Percentiles rank a stretch among this genome's conserved stretches.
Conservation (phyloP, 805 yeast species). For the Kazachstania bromeliacearum region DNA sequence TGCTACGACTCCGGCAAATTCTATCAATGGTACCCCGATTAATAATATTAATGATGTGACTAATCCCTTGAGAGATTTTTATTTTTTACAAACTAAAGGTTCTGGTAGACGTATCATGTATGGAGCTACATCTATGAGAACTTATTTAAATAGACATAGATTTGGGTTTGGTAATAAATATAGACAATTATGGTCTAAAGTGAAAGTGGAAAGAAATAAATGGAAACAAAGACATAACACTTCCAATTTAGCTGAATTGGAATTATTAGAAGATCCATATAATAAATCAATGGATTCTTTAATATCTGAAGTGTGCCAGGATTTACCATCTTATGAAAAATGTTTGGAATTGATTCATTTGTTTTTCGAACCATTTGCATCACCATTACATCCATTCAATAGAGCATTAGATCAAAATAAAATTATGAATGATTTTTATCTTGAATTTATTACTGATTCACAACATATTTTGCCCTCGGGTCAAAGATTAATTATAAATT, state of each 20-base stretch:
- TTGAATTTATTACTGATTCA: slow-evolving; percentile 8
- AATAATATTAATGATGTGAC: not conserved
- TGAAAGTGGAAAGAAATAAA: slow-evolving; percentile 18
- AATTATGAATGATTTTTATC: slow-evolving; percentile 15
- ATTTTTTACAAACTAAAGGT: slow-evolving; percentile 12
- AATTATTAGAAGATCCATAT: slow-evolving; percentile 6
- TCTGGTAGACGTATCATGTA: slow-evolving; percentile 18
- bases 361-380: slow-evolving; percentile 12
- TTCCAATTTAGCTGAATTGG: slow-evolving; percentile 14
- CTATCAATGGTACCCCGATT: not conserved
- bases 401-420: slow-evolving; percentile 14
- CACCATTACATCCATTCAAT: slow-evolving; percentile 10
- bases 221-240: slow-evolving; percentile 12
- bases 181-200: slow-evolving; percentile 17
- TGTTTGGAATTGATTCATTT: slow-evolving; percentile 7
- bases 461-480: slow-evolving; percentile 5
- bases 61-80: slow-evolving; percentile 10
- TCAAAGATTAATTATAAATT: slow-evolving; percentile 6
- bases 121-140: slow-evolving; percentile 27
- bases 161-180: slow-evolving; percentile 14
- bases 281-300: not conserved
- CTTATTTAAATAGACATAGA: slow-evolving; percentile 10
- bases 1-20: not conserved
- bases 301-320: slow-evolving; percentile 2
- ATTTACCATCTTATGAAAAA: slow-evolving; percentile 17